Percentiles rank a stretch among this genome's conserved stretches.
Conservation (phyloP, 768 basidiomycete genomes). For the Gloeostereum incarnatum region DNA sequence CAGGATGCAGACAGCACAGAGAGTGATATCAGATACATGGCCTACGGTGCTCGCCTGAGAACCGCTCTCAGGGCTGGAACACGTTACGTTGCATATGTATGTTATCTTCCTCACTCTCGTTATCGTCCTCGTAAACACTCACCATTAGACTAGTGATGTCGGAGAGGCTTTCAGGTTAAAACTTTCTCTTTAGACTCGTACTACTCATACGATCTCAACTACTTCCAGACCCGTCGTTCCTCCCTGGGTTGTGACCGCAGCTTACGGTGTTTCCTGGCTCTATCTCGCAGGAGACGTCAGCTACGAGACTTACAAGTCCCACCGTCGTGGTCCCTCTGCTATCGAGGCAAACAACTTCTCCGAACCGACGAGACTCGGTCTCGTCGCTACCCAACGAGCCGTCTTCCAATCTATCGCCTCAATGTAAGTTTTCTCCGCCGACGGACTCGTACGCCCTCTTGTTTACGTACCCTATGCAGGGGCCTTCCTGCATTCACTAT, state of each 20-base stretch:
- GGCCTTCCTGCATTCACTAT: conserved; percentile 80
- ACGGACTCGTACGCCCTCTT: conserved; percentile 5
- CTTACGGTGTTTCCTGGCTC: conserved; percentile 76
- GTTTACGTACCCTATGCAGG: conserved; percentile 31
- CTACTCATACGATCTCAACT: no score
- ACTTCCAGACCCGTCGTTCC: conserved; percentile 48
- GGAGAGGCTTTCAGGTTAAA: conserved; percentile 65
- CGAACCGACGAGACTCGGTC: conserved; percentile 56
- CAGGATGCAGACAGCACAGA: conserved; percentile 57
- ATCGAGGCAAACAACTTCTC: conserved; percentile 63
- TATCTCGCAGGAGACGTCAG: conserved; percentile 74
- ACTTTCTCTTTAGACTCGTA: not conserved
- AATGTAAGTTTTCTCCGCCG: conserved; percentile 40
- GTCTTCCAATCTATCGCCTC: conserved; percentile 77
- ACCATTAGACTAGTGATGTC: conserved; percentile 61
- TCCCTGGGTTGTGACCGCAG: conserved; percentile 62
- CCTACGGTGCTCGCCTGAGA: conserved; percentile 69
- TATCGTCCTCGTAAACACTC: conserved; percentile 11
- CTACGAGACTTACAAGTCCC: conserved; percentile 76
- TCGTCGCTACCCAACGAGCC: conserved; percentile 69
- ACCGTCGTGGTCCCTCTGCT: conserved; percentile 55
- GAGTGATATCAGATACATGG: conserved; percentile 61
- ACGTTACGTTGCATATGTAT: conserved; percentile 73
- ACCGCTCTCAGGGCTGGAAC: conserved; percentile 63
- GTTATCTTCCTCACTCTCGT: conserved; percentile 12